These are phyloP conservation scores for Yamadazyma endophytica DNA, from an alignment of 805 yeast genomes.

Conservation along the genomic window DNA sequence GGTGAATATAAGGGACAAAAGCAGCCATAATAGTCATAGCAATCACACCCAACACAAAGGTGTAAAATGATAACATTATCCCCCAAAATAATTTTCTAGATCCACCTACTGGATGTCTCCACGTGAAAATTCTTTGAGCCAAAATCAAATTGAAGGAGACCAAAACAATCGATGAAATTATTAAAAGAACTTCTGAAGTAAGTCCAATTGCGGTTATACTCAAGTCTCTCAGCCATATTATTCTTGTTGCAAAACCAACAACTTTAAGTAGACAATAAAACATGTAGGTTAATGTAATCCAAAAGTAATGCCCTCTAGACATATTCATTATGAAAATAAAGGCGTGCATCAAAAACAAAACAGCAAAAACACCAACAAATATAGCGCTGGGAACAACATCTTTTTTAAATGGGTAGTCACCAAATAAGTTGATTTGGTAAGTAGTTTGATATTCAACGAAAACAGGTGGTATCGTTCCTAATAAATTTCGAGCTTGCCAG, in stretches of 20 bases:
- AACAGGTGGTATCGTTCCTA: conserved; percentile 40
- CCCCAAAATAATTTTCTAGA: conserved; percentile 47
- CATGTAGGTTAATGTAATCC: conserved; percentile 49
- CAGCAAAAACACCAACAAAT: conserved; percentile 49
- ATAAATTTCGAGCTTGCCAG: conserved; percentile 25
- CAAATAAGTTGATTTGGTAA: conserved; percentile 52
- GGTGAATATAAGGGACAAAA: conserved; percentile 55
- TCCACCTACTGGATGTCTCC: conserved; percentile 75
- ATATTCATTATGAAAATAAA: conserved; percentile 45
- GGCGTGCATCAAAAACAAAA: conserved; percentile 46
- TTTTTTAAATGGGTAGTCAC: conserved; percentile 50
- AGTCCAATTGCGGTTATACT: conserved; percentile 47
- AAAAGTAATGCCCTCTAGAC: conserved; percentile 57
- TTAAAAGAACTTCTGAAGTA: conserved; percentile 51
- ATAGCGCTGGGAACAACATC: conserved; percentile 62
- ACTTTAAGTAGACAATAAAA: conserved; percentile 51
- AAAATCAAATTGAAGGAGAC: conserved; percentile 58
- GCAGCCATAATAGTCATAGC: conserved; percentile 69
- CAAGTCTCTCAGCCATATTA: conserved; percentile 55
- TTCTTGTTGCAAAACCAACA: conserved; percentile 57
- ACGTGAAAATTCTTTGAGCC: conserved; percentile 66
- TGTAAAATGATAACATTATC: conserved; percentile 47
- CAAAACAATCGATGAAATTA: conserved; percentile 55
- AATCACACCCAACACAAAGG: conserved; percentile 52
- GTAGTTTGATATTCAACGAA: conserved; percentile 34